Evolutionary conservation across 371 early-diverging fungal genomes (phyloP), one percentile per base, ranked within the genome.

Genomic region (Rhizomucor miehei): DNA sequence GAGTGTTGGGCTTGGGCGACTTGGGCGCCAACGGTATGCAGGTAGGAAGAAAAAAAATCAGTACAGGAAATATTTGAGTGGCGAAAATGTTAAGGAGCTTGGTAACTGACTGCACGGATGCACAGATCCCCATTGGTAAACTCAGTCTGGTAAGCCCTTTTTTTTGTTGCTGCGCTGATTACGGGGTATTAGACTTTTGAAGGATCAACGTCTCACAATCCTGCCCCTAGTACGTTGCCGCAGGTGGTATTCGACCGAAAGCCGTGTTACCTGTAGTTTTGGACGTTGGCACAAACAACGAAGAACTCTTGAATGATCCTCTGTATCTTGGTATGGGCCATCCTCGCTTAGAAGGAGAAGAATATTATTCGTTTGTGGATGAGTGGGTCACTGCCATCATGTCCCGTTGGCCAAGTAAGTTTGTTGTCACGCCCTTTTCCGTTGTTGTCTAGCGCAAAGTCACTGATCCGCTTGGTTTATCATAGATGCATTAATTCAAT

Each of bases 1-100:
- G 87, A 48, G 81, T 86, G 6, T 66, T 86, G 17, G 87, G 87
- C 21, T 64, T 86, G 21, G 57, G 57, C 38, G 57, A 86, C 65
- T 59, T 86, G 50, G 87, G 87, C n/a, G 82, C 81, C 13, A 84
- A 82, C 56, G 87, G 87, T 50, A 86, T 86, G 87, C 81, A 79
- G 49, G 53, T 52, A 52, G 16, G 29, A 24, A 25, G 12, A 39
- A 3, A 37, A 9, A 8, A 16, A 39, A 5, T 29, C 44, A 39
- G 1, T 23, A 8, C 16, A 9, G 8, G 44, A 8, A 44, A 44
- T 44, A 44, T 9, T 29, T 5, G 5, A 8, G 29, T 29, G 29
- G 29, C 29, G 8, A 29, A 29, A 29, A 29, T n/a, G n/a, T 3
- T 29, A 29, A 29, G 29, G 29, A 29, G 29, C 29, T 29, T 29